Percentiles rank a stretch among this genome's conserved stretches.
These are phyloP conservation scores for Fusarium citri DNA, from an alignment of 2,329 filamentous ascomycete species.

Conservation along the genomic window DNA sequence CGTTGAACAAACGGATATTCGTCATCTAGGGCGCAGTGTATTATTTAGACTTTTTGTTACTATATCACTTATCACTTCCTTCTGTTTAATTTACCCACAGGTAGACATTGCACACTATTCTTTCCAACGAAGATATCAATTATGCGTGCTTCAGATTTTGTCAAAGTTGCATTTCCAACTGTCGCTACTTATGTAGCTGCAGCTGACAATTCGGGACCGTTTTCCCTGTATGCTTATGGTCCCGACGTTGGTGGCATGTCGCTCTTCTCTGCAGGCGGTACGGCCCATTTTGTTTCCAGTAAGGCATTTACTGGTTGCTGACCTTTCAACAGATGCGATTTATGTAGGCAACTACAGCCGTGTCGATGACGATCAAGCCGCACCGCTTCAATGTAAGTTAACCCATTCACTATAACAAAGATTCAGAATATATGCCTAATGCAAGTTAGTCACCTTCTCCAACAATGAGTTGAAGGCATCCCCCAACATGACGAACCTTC, in stretches of 20 bases:
- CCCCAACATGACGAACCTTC: constrained; percentile 1
- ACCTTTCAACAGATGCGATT: not conserved
- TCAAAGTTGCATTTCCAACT: not conserved
- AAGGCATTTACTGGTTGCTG: not conserved
- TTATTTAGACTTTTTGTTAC: not conserved
- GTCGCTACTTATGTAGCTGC: not conserved
- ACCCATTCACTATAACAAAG: fast-evolving
- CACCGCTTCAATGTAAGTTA: not conserved
- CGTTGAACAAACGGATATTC: not conserved
- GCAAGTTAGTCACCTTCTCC: not conserved
- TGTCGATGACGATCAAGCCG: not conserved
- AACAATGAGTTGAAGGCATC: not conserved
- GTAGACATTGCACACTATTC: fast-evolving
- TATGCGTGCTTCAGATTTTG: not conserved
- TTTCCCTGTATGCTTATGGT: constrained; percentile 15
- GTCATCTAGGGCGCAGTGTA: not conserved
- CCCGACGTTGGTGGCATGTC: constrained; percentile 1
- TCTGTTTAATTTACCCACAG: not conserved
- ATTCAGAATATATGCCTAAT: fast-evolving
- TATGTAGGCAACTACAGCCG: constrained; percentile 14
- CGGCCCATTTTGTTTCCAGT: fast-evolving
- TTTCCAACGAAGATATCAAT: not conserved
- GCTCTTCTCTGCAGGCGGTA: constrained; percentile 9
- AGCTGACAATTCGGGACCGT: not conserved
- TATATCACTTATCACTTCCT: not conserved